These are phyloP conservation scores for Chrysoporthe deuterocubensis DNA, from an alignment of 2,329 filamentous ascomycete genomes.

Conservation along the genomic window DNA sequence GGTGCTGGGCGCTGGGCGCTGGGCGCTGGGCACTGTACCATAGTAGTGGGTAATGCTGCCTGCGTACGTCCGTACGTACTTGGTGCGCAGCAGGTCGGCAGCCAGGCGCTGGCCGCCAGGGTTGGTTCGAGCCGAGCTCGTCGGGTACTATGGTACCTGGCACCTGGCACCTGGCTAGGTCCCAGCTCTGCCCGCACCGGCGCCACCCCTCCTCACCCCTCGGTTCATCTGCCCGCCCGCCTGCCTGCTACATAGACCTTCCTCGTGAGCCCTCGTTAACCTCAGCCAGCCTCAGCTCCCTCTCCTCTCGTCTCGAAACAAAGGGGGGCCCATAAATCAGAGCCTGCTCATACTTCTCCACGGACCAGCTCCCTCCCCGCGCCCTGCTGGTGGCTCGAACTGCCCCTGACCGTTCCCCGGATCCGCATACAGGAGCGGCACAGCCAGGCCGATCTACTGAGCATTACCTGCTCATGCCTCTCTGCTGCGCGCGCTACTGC, in stretches of 20 bases:
- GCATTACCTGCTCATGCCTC: neutral
- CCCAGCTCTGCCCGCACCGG: constrained; percentile 12
- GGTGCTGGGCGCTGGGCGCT: too few species aligned
- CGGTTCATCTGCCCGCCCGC: constrained; percentile 4
- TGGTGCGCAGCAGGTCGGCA: too few species aligned
- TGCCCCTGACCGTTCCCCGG: neutral
- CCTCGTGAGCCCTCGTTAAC: neutral
- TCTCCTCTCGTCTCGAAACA: neutral
- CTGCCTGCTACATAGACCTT: constrained; percentile 6
- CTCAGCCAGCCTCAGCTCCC: neutral
- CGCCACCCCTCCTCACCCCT: constrained; percentile 1
- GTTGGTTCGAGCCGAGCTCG: too few species aligned
- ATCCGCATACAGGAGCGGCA: neutral
- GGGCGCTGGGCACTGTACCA: too few species aligned
- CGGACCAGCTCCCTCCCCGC: neutral
- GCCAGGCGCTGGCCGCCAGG: too few species aligned
- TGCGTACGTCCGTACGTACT: too few species aligned
- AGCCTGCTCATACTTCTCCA: neutral
- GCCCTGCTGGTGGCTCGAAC: neutral
- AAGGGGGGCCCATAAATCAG: neutral
- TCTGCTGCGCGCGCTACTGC: neutral
- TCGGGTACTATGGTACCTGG: too few species aligned
- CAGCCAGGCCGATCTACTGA: neutral
- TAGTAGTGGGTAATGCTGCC: too few species aligned
- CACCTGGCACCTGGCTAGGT: too few species aligned